These are phyloP conservation scores for Chloropicon primus DNA, from an alignment of 139 green algal species.

Conservation along the genomic window DNA sequence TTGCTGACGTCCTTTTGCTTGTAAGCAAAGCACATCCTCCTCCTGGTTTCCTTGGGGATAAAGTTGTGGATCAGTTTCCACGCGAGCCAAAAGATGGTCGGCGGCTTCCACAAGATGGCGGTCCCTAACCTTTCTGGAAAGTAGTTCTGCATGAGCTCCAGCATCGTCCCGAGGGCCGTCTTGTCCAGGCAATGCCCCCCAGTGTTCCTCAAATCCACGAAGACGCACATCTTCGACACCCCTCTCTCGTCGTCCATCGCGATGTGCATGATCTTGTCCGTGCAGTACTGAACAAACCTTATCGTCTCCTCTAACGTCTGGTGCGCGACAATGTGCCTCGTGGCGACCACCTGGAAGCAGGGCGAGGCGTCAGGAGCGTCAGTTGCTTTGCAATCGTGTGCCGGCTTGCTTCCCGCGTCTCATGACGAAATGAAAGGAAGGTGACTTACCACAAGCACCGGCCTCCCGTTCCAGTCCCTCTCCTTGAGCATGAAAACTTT, in stretches of 20 bases:
- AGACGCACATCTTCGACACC: neutral
- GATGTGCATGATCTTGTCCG: neutral
- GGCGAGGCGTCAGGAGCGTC: too few species aligned
- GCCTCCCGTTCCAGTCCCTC: neutral
- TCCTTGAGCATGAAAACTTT: neutral
- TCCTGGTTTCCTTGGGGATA: neutral
- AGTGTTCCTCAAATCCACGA: neutral
- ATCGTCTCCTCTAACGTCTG: neutral
- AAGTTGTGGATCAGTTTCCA: neutral
- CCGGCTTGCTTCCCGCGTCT: too few species aligned
- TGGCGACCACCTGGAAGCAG: neutral
- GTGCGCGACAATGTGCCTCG: neutral
- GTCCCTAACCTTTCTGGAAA: neutral
- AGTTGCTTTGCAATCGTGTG: too few species aligned
- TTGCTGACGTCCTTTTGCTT: neutral
- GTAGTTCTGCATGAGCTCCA: neutral
- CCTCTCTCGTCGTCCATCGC: neutral
- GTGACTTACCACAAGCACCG: neutral
- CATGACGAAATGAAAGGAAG: too few species aligned
- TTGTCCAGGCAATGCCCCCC: neutral
- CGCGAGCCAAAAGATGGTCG: neutral
- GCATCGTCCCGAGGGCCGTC: neutral
- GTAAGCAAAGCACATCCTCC: neutral
- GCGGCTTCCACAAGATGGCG: neutral
- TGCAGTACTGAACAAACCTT: neutral